Base-by-base conservation (phyloP, 192 early-diverging fungal species). In the Phycomyces nitens region DNA sequence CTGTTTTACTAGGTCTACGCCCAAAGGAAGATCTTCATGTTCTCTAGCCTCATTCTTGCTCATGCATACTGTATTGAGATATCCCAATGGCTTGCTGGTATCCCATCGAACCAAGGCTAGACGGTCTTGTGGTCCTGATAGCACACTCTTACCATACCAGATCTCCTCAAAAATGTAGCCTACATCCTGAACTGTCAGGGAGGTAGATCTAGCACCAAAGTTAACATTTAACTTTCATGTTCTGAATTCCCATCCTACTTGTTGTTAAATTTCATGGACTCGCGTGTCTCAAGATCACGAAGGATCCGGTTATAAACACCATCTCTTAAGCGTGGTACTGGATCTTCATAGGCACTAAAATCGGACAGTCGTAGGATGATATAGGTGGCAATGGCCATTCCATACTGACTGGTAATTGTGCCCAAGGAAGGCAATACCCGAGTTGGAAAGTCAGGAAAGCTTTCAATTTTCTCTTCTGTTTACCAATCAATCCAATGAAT, bases 111-210 rank as follows among this genome's bases (percentile, higher is more conserved):
- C 79, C 16, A 98, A 71, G 0, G 87, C 77, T 5, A 55, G 23
- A 66, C 88, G 89, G 44, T 93, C 90, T 21, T 75, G 86, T 7
- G 84, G 64, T 16, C 87, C 84, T 5, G 92, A 92, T 2, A 96
- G 47, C 1, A 81, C 92, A 62, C 88, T 90, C 57, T 85, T 82
- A 12, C 90, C 89, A 7, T 83, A 75, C 84, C 90, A 97, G 27
- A 94, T 85, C 69, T 98, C 95, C 55, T 98, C 93, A 44, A 93
- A 79, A 24, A 94, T 82, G 68, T 92, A 98, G 8, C 86, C 92
- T 11, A 90, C 75, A 66, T 96, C 93, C 21, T 79, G 73, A 27
- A 74, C 66, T 27, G 79, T 80, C 18, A 94, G 16, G 22, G 76
- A 57, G 23, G 86, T 66, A 14, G 63, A 62, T 53, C 20, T 57